These are phyloP conservation scores for Saccharomyces kudriavzevii DNA, from an alignment of 805 yeast species.

Conservation along the genomic window DNA sequence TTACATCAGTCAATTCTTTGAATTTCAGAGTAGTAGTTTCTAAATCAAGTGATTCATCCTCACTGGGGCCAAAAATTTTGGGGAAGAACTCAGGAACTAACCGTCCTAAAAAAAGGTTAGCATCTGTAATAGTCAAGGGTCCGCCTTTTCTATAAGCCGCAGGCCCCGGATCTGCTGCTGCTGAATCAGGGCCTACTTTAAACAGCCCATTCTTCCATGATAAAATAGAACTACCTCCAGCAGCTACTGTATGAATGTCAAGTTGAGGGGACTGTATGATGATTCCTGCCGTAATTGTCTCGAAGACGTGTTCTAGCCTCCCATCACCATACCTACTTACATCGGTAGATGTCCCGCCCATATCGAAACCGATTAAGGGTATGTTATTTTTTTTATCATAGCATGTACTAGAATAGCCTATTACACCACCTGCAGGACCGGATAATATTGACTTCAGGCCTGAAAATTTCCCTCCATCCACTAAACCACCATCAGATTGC, in stretches of 20 bases:
- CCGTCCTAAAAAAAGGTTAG: constrained; percentile 66
- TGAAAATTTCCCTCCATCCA: constrained; percentile 73
- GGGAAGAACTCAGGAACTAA: constrained; percentile 71
- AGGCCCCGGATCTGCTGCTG: constrained; percentile 85
- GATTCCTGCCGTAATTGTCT: constrained; percentile 76
- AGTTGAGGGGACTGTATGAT: constrained; percentile 79
- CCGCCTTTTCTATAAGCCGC: constrained; percentile 82
- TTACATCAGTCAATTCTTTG: constrained; percentile 42
- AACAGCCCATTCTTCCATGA: constrained; percentile 64
- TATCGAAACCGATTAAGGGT: constrained; percentile 75
- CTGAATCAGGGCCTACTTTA: constrained; percentile 81
- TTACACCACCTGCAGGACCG: constrained; percentile 98
- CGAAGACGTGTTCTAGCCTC: constrained; percentile 68
- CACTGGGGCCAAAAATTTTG: constrained; percentile 73
- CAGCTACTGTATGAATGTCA: constrained; percentile 75
- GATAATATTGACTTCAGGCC: constrained; percentile 84
- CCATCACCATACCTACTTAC: constrained; percentile 68
- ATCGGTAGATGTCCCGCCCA: constrained; percentile 91
- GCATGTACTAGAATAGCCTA: constrained; percentile 83
- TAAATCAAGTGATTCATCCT: constrained; percentile 58
- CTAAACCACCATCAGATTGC: constrained; percentile 96
- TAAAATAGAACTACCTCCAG: constrained; percentile 73
- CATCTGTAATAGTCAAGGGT: constrained; percentile 79
- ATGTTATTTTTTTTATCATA: constrained; percentile 44
- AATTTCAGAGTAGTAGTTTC: constrained; percentile 46